Percentiles rank a stretch among this genome's conserved stretches.
phyloP scores from a whole-genome alignment of 768 basidiomycete genomes.

The Neoboletus subvelutipes region DNA sequence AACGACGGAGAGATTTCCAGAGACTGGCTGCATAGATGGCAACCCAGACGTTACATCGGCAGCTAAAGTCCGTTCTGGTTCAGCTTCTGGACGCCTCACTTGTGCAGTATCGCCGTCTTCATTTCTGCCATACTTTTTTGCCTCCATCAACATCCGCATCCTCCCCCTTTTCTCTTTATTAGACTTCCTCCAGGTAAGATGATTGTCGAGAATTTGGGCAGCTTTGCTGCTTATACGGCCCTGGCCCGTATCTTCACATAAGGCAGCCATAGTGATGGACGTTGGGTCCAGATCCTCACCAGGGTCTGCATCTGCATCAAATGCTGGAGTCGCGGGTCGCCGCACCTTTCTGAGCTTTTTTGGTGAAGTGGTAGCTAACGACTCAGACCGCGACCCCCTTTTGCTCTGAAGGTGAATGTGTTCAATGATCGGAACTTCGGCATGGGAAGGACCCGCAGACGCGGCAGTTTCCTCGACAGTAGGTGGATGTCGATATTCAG shows the following conservation, averaged over 20 bases:
- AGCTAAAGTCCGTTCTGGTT: conserved; percentile 4
- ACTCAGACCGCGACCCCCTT: conserved; percentile 20
- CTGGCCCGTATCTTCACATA: conserved; percentile 76
- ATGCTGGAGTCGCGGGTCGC: conserved; percentile 52
- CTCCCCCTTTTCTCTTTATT: conserved; percentile 65
- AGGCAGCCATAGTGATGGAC: conserved; percentile 73
- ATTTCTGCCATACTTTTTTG: conserved; percentile 69
- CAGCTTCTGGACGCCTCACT: conserved; percentile 9
- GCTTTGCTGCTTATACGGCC: conserved; percentile 81
- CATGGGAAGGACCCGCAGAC: conserved; percentile 11
- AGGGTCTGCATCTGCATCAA: conserved; percentile 59
- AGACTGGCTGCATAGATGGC: conserved; percentile 16
- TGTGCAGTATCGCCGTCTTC: conserved; percentile 44
- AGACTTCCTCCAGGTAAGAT: conserved; percentile 67
- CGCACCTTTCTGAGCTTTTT: conserved; percentile 40
- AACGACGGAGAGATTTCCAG: conserved; percentile 17
- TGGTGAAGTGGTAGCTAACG: conserved; percentile 12
- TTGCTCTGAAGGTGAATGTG: conserved; percentile 15
- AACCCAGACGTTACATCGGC: conserved; percentile 5
- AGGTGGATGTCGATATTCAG: neutral
- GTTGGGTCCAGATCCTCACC: conserved; percentile 85
- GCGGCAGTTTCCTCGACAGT: neutral
- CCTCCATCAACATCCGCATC: conserved; percentile 64
- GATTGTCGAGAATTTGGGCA: conserved; percentile 65
- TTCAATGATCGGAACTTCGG: conserved; percentile 14